A percentile compares a stretch with the other conserved stretches of the same genome.
Evolutionary conservation across 768 basidiomycete species (phyloP).

Genomic region (Hypholoma sublateritium): DNA sequence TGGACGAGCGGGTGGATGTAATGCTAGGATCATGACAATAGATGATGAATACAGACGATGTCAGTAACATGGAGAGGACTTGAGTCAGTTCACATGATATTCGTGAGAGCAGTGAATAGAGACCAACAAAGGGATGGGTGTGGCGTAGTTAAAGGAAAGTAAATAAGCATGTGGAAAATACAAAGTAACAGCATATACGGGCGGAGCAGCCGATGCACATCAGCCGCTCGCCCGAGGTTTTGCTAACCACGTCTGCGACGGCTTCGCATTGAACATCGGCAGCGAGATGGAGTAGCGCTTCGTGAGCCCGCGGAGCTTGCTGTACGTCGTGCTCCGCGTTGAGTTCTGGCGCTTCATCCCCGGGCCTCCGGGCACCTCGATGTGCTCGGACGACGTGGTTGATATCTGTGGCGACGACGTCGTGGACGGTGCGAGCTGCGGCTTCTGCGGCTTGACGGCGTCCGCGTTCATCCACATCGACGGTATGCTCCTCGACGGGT

Average conservation of each 20-base stretch:
- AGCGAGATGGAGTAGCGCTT: conserved; percentile 52
- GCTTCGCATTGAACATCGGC: conserved; percentile 32
- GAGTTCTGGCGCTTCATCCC: conserved; percentile 6
- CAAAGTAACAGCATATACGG: too few species aligned
- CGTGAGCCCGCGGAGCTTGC: conserved; percentile 41
- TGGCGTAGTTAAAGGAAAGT: background rate
- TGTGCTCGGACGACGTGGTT: conserved; percentile 4
- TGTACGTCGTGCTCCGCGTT: conserved; percentile 29
- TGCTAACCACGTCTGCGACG: conserved; percentile 7
- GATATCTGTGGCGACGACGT: conserved; percentile 5
- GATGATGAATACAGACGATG: conserved; percentile 1
- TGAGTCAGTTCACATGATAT: too few species aligned
- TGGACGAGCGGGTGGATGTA: conserved; percentile 1
- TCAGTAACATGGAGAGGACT: background rate
- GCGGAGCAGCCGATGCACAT: conserved; percentile 4
- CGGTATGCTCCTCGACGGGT: conserved; percentile 32
- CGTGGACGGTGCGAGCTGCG: background rate
- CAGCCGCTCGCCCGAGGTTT: conserved; percentile 15
- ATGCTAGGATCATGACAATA: background rate
- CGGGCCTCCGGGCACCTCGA: background rate
- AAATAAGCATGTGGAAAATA: too few species aligned
- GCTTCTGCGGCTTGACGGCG: conserved; percentile 30
- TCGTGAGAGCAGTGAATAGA: too few species aligned
- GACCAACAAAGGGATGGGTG: background rate
- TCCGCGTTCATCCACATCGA: conserved; percentile 53